A percentile compares a stretch with the other conserved stretches of the same genome.
These are phyloP conservation scores for Castanopsis chinensis DNA, from an alignment of 306 rosid species.

Conservation along the genomic window DNA sequence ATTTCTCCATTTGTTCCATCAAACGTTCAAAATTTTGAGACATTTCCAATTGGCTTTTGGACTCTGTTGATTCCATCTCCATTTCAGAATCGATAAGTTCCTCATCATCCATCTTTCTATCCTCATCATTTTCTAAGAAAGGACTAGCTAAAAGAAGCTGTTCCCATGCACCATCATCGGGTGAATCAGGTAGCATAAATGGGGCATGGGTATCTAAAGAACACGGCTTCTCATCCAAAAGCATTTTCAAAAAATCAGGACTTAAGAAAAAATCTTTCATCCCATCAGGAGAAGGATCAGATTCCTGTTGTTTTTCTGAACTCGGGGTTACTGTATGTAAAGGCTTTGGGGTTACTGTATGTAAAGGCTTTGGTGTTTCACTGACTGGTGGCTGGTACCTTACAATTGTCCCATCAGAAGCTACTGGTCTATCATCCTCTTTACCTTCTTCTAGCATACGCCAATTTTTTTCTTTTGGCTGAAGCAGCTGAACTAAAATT, in stretches of 20 bases:
- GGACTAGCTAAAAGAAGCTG: constrained; percentile 60
- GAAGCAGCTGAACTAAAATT: constrained; percentile 68
- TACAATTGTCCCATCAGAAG: constrained; percentile 61
- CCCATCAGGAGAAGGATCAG: constrained; percentile 45
- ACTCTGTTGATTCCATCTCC: constrained; percentile 43
- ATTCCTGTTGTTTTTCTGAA: constrained; percentile 38
- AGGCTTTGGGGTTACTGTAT: constrained; percentile 30
- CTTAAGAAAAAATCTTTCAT: constrained; percentile 54
- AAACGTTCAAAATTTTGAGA: constrained; percentile 42
- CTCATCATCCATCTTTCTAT: constrained; percentile 35
- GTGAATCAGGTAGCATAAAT: constrained; percentile 58
- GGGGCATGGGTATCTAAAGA: constrained; percentile 57
- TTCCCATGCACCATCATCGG: constrained; percentile 70
- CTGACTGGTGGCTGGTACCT: constrained; percentile 58
- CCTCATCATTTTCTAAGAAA: constrained; percentile 38
- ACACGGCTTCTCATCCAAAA: constrained; percentile 66
- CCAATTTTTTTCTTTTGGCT: constrained; percentile 87
- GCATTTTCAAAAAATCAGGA: constrained; percentile 74
- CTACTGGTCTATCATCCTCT: constrained; percentile 33
- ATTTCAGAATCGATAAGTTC: constrained; percentile 31
- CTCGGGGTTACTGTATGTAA: constrained; percentile 27
- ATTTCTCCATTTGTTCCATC: constrained; percentile 51
- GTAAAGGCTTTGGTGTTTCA: constrained; percentile 39
- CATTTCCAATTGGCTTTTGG: constrained; percentile 21
- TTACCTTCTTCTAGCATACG: constrained; percentile 40